Conservation (phyloP, 164 flowering plant species). For the Sedum album region DNA sequence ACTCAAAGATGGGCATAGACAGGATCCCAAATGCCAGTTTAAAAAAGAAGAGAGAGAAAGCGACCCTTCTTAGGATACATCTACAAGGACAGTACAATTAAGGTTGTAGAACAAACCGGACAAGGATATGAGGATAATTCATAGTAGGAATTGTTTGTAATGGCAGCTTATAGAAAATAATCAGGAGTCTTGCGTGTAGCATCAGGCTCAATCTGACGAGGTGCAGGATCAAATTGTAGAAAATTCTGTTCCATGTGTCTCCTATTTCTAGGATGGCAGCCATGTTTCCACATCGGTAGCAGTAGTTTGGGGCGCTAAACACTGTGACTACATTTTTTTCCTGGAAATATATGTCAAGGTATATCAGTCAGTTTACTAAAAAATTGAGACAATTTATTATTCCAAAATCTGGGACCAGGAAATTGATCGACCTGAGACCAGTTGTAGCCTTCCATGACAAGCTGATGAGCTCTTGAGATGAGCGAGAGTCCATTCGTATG, state of each 20-base stretch:
- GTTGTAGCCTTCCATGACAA: constrained; percentile 84
- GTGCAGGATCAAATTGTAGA: constrained; percentile 85
- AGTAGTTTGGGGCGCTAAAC: constrained; percentile 82
- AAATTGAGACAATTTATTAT: background rate
- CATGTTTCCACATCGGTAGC: constrained; percentile 90
- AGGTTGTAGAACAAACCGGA: constrained; percentile 9
- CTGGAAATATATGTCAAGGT: constrained; percentile 17
- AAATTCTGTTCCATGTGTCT: constrained; percentile 82
- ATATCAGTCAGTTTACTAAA: background rate
- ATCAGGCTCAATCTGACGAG: constrained; percentile 77
- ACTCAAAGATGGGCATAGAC: constrained; percentile 1
- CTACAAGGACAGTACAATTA: constrained; percentile 28
- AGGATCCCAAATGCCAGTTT: background rate
- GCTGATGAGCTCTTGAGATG: constrained; percentile 83
- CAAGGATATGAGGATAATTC: background rate
- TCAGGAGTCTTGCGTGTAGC: constrained; percentile 86
- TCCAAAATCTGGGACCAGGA: background rate
- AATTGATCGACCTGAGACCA: constrained; percentile 58
- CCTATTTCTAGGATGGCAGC: constrained; percentile 88
- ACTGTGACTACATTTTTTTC: constrained; percentile 81
- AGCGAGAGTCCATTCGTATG: constrained; percentile 81
- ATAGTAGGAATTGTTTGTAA: background rate
- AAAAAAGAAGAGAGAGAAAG: constrained; percentile 12
- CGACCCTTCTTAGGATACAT: constrained; percentile 30
- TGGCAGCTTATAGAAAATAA: constrained; percentile 53